A percentile compares a stretch with the other conserved stretches of the same genome.
Conservation (phyloP, 208 protist genomes). For the Leptomonas seymouri region DNA sequence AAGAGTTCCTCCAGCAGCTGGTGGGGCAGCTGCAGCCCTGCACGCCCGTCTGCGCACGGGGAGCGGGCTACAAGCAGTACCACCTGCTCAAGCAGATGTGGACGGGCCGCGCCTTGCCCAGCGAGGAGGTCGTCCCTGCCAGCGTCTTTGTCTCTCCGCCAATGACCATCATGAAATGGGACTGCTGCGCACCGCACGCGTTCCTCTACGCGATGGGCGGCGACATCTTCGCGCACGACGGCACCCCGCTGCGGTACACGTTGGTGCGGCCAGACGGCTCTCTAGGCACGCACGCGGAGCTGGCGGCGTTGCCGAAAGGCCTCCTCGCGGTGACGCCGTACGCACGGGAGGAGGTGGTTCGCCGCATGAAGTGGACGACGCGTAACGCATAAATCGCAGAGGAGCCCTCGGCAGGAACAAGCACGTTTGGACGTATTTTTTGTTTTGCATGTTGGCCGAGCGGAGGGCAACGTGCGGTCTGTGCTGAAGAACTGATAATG, state of each 20-base stretch:
- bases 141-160: conserved; percentile 73
- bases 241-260: conserved; percentile 45
- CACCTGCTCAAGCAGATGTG: conserved; percentile 41
- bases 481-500: too few relatives aligned
- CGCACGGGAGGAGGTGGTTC: conserved; percentile 31
- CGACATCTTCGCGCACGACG: conserved; percentile 43
- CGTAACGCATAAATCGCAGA: neutral
- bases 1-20: conserved; percentile 30
- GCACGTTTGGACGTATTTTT: too few relatives aligned
- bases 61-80: conserved; percentile 68
- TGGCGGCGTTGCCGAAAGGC: conserved; percentile 35
- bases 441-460: too few relatives aligned
- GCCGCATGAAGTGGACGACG: conserved; percentile 41
- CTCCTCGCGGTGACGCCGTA: conserved; percentile 42
- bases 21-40: conserved; percentile 35
- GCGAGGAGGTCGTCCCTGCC: conserved; percentile 9
- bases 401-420: neutral
- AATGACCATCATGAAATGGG: conserved; percentile 73
- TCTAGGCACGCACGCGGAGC: conserved; percentile 1
- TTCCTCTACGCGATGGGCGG: conserved; percentile 66
- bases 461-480: too few relatives aligned
- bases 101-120: neutral
- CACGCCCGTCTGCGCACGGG: conserved; percentile 25
- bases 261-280: neutral
- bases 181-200: conserved; percentile 77